A percentile compares a stretch with the other conserved stretches of the same genome.
Conservation (phyloP, 1,139 yeast species). For the Yamadazyma dendronema region DNA sequence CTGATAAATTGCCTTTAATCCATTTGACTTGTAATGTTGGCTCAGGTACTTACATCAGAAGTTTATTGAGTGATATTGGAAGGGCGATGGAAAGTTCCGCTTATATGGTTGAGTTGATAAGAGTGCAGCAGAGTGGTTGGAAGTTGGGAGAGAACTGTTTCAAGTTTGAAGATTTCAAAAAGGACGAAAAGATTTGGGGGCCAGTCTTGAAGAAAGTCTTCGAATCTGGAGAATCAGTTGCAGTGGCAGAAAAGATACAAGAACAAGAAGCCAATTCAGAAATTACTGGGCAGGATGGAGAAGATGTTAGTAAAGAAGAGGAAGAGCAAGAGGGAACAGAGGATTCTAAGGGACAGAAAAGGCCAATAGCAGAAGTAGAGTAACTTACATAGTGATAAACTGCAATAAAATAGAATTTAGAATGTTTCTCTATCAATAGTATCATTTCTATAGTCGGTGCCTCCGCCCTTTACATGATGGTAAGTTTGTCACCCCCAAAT, state of each 20-base stretch:
- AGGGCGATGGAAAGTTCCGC: constrained; percentile 78
- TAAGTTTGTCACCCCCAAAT: background rate
- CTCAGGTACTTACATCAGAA: constrained; percentile 93
- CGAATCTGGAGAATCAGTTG: constrained; percentile 29
- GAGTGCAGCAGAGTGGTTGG: constrained; percentile 84
- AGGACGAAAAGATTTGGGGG: constrained; percentile 66
- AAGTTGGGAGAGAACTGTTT: constrained; percentile 69
- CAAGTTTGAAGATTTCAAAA: constrained; percentile 60
- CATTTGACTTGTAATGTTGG: constrained; percentile 80
- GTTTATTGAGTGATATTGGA: constrained; percentile 86
- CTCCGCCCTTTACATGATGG: too few relatives aligned
- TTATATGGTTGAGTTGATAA: constrained; percentile 81
- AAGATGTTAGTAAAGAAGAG: background rate
- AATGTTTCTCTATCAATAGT: background rate
- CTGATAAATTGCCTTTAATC: constrained; percentile 49
- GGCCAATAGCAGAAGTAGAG: constrained; percentile 15
- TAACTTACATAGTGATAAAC: too few relatives aligned
- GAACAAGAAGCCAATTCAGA: background rate
- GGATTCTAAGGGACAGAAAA: constrained; percentile 8
- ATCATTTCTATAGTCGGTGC: too few relatives aligned
- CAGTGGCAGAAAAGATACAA: constrained; percentile 1
- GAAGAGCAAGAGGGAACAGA: background rate
- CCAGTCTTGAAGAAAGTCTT: constrained; percentile 55
- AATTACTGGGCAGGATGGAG: background rate
- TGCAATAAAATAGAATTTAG: too few relatives aligned